phyloP scores from a whole-genome alignment of 164 flowering plant species.

The Nymphaea colorata region DNA sequence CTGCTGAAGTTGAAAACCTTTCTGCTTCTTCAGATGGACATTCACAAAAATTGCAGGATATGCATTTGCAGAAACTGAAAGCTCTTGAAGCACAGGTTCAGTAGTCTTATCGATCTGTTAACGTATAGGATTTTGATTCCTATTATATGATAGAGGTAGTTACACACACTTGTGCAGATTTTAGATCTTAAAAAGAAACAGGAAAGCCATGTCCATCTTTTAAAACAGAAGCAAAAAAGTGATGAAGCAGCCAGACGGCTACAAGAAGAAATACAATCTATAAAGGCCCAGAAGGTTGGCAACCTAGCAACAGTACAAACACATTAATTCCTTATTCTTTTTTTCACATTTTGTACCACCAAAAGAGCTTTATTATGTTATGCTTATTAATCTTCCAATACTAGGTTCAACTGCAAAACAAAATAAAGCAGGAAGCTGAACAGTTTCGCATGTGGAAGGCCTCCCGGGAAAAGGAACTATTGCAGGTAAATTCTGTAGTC shows the following conservation, averaged over 20 bases:
- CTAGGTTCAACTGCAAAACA: conserved; percentile 95
- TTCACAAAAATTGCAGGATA: conserved; percentile 80
- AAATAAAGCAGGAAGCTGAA: conserved; percentile 95
- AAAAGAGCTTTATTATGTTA: neutral
- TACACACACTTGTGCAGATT: conserved; percentile 31
- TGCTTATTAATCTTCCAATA: conserved; percentile 5
- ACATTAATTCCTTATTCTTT: too few relatives aligned
- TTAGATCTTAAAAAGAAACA: conserved; percentile 93
- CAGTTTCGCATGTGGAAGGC: conserved; percentile 99
- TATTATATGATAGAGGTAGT: neutral
- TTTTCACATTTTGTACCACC: too few relatives aligned
- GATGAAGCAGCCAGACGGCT: conserved; percentile 90
- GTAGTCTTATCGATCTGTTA: neutral
- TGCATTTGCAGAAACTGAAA: conserved; percentile 76
- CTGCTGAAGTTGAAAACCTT: conserved; percentile 80
- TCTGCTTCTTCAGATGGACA: conserved; percentile 81
- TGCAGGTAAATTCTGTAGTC: conserved; percentile 46
- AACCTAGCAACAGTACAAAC: too few relatives aligned
- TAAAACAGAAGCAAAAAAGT: conserved; percentile 94
- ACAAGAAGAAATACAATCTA: conserved; percentile 92
- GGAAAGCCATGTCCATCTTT: conserved; percentile 87
- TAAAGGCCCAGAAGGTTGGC: conserved; percentile 88
- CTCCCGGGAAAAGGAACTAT: conserved; percentile 88
- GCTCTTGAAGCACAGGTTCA: conserved; percentile 88
- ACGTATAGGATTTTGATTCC: neutral